A percentile compares a stretch with the other conserved stretches of the same genome.
These are phyloP conservation scores for Macrophomina tecta DNA, from an alignment of 2,329 filamentous ascomycete genomes.

Conservation along the genomic window DNA sequence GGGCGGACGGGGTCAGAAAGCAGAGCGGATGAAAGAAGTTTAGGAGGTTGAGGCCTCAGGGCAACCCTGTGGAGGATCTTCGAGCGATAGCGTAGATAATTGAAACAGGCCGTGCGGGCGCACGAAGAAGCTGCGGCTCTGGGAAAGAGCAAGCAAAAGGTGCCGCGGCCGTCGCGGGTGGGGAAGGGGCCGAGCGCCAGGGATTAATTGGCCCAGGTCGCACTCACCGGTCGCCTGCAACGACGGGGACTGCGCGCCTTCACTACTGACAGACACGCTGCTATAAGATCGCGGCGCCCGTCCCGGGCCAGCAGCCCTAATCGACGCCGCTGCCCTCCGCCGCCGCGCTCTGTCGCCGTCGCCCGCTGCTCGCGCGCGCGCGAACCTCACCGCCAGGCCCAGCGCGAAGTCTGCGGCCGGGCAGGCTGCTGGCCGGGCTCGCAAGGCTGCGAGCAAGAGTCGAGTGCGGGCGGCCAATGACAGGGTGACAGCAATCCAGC, in stretches of 20 bases:
- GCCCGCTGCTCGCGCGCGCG: neutral
- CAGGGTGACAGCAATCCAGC: neutral
- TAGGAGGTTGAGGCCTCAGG: neutral
- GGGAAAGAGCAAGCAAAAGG: conserved; percentile 5
- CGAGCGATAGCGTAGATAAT: conserved; percentile 26
- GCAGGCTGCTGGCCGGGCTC: neutral
- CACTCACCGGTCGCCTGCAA: conserved; percentile 11
- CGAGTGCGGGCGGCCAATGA: conserved; percentile 8
- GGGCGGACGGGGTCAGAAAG: conserved; percentile 12
- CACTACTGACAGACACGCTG: too few relatives aligned
- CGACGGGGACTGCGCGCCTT: neutral
- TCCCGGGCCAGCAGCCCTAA: neutral
- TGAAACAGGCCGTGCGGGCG: conserved; percentile 24
- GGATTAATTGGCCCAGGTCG: neutral
- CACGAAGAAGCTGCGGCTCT: conserved; percentile 24
- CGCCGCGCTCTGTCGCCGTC: too few relatives aligned
- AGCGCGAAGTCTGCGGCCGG: neutral
- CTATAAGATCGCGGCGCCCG: conserved; percentile 4
- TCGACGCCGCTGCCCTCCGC: neutral
- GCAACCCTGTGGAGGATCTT: conserved; percentile 28
- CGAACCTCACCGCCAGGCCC: conserved; percentile 13
- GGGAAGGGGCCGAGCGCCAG: neutral
- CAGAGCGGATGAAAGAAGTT: neutral
- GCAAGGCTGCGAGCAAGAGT: neutral
- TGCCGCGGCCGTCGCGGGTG: neutral